Base-by-base conservation (phyloP, 1,284 basidiomycete genomes). In the Heterobasidion parviporum region DNA sequence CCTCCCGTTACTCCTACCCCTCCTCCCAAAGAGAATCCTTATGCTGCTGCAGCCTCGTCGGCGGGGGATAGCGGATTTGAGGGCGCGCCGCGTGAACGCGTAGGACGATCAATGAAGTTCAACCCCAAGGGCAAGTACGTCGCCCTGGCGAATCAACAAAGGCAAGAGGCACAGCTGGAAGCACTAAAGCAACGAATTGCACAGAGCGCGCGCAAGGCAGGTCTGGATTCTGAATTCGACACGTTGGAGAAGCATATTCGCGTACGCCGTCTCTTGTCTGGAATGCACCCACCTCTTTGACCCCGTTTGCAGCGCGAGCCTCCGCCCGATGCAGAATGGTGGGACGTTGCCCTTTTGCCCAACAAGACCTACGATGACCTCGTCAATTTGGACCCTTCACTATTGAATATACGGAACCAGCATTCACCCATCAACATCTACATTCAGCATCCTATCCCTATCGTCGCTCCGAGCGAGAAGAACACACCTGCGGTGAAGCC, bases 371-470 rank as follows among this genome's bases (percentile, higher is more conserved):
- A 98, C 68, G 82, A 86, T 54, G 91, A 93, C 59, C 68, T 95
- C 53, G 72, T 68, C 43, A 51, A 59, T 1, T 64, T 78, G 43
- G 85, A 85, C 35, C 63, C 86, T 38, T 70, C 77, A 26, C 68
- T 71, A 34, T 72, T 89, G 55, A 83, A 82, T 50, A 87, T 91
- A 57, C 76, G 81, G 50, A 82, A 74, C 3, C 68, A 74, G 16
- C 82, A 87, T 60, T 88, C 87, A 5, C 90, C 92, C 0, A 89
- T 99, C 59, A 94, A 91, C 16, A 80, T 92, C 49, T 95, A 97
- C 65, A 82, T 99, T 50, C 96, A 98, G 68, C 96, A 99, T 68
- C 97, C 96, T 7, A 98, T 99, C 57, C 93, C 93, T 3, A 95
- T 99, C 57, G 92, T 92, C 43, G 90, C 91, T 1, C 93, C 94